phyloP scores from a whole-genome alignment of 2,329 filamentous ascomycete genomes.

The Ilyonectria robusta region DNA sequence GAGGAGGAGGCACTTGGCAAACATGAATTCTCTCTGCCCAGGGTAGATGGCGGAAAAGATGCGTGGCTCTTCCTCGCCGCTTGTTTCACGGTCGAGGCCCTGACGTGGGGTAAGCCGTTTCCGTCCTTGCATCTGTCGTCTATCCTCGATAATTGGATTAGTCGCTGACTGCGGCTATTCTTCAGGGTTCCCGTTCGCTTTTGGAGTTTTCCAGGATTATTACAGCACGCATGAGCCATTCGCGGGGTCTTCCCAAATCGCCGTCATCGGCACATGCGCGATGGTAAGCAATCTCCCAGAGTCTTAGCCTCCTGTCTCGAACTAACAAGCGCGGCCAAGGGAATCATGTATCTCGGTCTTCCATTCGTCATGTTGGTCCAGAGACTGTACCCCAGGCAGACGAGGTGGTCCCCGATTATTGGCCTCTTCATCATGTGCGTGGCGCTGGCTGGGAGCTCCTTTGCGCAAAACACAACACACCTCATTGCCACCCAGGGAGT shows the following conservation, averaged over 20 bases:
- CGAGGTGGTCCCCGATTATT: conserved; percentile 59
- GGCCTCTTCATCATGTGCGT: conserved; percentile 67
- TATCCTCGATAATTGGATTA: not conserved
- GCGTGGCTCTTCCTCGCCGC: conserved; percentile 53
- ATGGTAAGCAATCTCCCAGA: conserved; percentile 58
- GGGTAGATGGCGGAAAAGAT: conserved; percentile 51
- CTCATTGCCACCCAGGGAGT: conserved; percentile 74
- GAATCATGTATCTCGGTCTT: conserved; percentile 69
- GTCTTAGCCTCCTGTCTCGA: not conserved
- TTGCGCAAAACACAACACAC: conserved; percentile 66
- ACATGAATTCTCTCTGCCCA: conserved; percentile 42
- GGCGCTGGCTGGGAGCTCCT: conserved; percentile 65
- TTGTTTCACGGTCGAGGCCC: conserved; percentile 51
- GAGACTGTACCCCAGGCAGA: conserved; percentile 57
- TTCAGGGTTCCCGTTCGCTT: conserved; percentile 76
- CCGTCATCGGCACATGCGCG: conserved; percentile 75
- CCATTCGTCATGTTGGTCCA: conserved; percentile 65
- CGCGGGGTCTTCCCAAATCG: conserved; percentile 65
- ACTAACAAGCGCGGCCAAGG: conserved; percentile 48
- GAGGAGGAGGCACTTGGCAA: not conserved
- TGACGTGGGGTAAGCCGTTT: conserved; percentile 51
- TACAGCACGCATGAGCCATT: conserved; percentile 75
- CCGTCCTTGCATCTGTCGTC: not conserved
- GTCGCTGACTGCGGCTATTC: rapidly evolving
- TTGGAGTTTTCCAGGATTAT: conserved; percentile 80